Percentiles rank a stretch among this genome's conserved stretches.
phyloP scores from a whole-genome alignment of 83 land plant genomes.

The Diphasiastrum complanatum region DNA sequence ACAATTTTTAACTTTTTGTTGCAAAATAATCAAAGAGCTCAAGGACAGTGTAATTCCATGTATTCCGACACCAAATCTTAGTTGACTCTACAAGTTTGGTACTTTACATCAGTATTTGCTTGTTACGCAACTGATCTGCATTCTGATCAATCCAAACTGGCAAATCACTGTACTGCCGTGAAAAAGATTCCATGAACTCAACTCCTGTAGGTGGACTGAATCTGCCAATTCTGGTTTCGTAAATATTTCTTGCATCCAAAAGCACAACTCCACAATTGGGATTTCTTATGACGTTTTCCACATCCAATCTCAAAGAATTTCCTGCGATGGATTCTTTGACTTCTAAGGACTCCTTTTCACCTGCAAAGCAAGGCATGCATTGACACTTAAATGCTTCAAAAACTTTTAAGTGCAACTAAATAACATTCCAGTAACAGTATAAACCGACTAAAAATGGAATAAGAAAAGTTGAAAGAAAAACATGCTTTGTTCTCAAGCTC shows the following conservation, averaged over 20 bases:
- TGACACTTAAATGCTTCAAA: background rate
- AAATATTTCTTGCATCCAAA: constrained; percentile 90
- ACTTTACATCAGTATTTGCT: constrained; percentile 66
- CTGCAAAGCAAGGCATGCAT: background rate
- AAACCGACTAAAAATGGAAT: too few species aligned
- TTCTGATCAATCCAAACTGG: constrained; percentile 83
- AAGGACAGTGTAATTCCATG: background rate
- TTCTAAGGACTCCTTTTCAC: too few species aligned
- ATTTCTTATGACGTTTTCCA: background rate
- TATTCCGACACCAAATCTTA: background rate
- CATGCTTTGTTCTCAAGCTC: too few species aligned
- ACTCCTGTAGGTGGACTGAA: constrained; percentile 51
- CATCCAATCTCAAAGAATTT: constrained; percentile 15
- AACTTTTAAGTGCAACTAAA: too few species aligned
- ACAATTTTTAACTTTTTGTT: too few species aligned
- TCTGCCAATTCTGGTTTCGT: constrained; percentile 92
- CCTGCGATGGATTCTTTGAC: constrained; percentile 5
- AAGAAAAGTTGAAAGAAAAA: too few species aligned
- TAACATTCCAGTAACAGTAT: too few species aligned
- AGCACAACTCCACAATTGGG: constrained; percentile 26
- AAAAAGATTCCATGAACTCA: constrained; percentile 59
- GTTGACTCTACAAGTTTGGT: background rate
- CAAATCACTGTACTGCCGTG: constrained; percentile 89
- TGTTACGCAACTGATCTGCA: constrained; percentile 56
- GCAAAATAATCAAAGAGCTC: too few species aligned